A percentile compares a stretch with the other conserved stretches of the same genome.
phyloP scores from a whole-genome alignment of 345 rosid genomes.

The Mercurialis annua region DNA sequence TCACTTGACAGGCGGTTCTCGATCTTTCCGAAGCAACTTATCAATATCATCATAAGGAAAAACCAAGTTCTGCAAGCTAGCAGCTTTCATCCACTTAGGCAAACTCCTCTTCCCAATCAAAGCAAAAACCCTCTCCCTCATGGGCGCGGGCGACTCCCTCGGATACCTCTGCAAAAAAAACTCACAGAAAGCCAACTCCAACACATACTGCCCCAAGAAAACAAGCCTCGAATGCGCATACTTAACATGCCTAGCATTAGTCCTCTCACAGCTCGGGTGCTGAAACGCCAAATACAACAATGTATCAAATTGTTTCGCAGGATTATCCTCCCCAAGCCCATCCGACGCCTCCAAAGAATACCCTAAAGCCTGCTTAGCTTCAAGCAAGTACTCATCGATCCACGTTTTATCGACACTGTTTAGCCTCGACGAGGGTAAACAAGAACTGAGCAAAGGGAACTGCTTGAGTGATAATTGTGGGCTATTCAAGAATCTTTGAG shows the following conservation, averaged over 20 bases:
- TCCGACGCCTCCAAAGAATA: conserved; percentile 75
- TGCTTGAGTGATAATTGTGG: conserved; percentile 88
- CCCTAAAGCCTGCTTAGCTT: conserved; percentile 92
- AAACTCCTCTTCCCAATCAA: conserved; percentile 89
- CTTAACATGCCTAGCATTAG: conserved; percentile 75
- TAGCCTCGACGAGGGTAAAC: conserved; percentile 73
- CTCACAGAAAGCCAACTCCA: conserved; percentile 78
- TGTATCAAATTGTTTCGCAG: conserved; percentile 89
- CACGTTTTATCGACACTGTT: conserved; percentile 83
- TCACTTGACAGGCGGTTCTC: conserved; percentile 90
- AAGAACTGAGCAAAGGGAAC: conserved; percentile 80
- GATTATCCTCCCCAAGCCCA: conserved; percentile 66
- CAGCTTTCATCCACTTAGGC: conserved; percentile 85
- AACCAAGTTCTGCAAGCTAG: conserved; percentile 79
- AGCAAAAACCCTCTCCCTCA: conserved; percentile 91
- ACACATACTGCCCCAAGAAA: conserved; percentile 88
- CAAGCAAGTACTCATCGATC: conserved; percentile 88
- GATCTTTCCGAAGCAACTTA: conserved; percentile 60
- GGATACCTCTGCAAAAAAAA: conserved; percentile 90
- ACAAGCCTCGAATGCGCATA: conserved; percentile 76
- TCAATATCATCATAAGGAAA: conserved; percentile 93
- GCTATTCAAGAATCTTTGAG: conserved; percentile 72
- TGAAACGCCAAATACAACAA: conserved; percentile 82
- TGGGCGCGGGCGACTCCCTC: conserved; percentile 79
- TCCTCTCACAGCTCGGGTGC: conserved; percentile 86